Evolutionary conservation across 1,284 basidiomycete species (phyloP).

Genomic region (Irpex sp.): DNA sequence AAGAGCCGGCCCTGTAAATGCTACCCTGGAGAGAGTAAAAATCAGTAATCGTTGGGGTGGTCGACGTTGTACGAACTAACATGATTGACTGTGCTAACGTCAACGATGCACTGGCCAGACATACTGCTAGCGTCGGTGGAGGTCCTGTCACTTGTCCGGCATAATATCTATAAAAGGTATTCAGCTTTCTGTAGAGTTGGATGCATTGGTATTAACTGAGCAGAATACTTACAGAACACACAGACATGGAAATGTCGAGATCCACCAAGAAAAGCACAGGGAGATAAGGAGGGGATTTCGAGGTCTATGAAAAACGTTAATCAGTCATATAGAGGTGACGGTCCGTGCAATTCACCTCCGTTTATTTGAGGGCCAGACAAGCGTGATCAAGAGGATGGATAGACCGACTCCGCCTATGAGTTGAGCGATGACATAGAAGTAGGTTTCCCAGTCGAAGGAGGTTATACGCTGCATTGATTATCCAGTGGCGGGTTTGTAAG

Average conservation of each 20-base stretch:
- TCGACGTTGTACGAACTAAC: conserved; percentile 3
- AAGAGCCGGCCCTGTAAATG: conserved; percentile 14
- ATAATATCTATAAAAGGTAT: conserved; percentile 7
- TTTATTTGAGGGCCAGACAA: conserved; percentile 14
- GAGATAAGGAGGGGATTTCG: conserved; percentile 19
- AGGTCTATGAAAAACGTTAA: conserved; percentile 6
- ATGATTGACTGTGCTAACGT: conserved; percentile 13
- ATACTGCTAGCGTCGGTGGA: conserved; percentile 6
- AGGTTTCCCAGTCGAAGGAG: conserved; percentile 13
- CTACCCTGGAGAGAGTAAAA: conserved; percentile 6
- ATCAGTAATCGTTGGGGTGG: neutral
- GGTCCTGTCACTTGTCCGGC: conserved; percentile 13
- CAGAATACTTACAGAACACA: conserved; percentile 11
- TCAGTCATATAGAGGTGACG: too few relatives aligned
- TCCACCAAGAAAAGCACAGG: conserved; percentile 18
- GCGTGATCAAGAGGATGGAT: conserved; percentile 13
- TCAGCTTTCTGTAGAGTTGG: neutral
- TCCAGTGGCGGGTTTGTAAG: neutral
- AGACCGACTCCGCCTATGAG: conserved; percentile 13
- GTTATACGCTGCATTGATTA: neutral
- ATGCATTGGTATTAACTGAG: neutral
- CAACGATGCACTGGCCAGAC: conserved; percentile 14
- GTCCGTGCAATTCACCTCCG: conserved; percentile 10
- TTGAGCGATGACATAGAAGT: conserved; percentile 15
- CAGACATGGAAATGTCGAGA: conserved; percentile 18